Base-by-base conservation (phyloP, 2,329 filamentous ascomycete species). In the Colletotrichum gloeosporioides region DNA sequence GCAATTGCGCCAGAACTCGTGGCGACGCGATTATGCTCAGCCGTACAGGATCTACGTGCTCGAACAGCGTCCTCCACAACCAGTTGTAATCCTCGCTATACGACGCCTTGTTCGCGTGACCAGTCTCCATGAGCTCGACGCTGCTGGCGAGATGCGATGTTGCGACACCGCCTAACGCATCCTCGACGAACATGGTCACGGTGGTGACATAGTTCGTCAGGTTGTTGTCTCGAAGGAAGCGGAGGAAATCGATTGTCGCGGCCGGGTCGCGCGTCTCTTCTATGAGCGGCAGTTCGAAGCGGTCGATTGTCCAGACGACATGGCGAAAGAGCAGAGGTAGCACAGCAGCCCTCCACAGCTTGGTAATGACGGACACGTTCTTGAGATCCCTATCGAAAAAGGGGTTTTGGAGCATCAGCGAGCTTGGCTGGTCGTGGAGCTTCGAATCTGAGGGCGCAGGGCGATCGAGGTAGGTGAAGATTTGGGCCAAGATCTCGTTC, bases 1-100 rank as follows among this genome's bases (percentile, higher is more conserved):
- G 84, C 65, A 95, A 85, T 1, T 88, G 88, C 2, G 92, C 92
- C 9, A 96, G 86, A 22, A 92, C 90, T 6, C 89, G 86, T 0
- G 93, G 92, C 8, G 93, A 90, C 1, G 93, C 92, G 63, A 92
- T 82, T 70, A 94, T 84, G 9, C 90, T 90, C 75, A 94, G 82
- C 61, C 87, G 85, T 63, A 86, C 77, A 9, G 90, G 92, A 77
- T 91, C 87, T 36, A 93, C 82, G 22, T 87, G 81, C 8, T 85
- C 82, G 64, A 94, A 90, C 3, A 94, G 77, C 25, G 86, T 86
- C 71, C 86, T 85, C 93, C 91, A 94, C 79, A 90, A 87, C 82
- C 86, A 88, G 76, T 85, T 86, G 44, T 83, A 83, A 32, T 86
- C 72, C 25, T 77, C 71, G 22, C 66, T 76, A 39, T 71, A 77